These are phyloP conservation scores for Coemansia sp. DNA, from an alignment of 192 early-diverging fungal species.

Conservation along the genomic window DNA sequence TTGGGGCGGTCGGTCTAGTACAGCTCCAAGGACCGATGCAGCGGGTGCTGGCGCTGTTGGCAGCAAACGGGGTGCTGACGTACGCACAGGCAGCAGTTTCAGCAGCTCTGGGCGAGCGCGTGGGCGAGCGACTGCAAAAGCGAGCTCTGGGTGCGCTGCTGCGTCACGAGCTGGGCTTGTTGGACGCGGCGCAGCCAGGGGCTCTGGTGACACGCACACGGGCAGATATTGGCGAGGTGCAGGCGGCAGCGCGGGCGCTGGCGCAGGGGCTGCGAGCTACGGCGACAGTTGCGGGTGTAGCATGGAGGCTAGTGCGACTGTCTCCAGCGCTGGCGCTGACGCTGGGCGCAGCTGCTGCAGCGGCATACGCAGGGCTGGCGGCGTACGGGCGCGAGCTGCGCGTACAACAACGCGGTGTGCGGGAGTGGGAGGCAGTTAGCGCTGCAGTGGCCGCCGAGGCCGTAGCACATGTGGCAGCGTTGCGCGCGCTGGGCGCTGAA, in stretches of 20 bases:
- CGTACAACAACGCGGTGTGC: constrained; percentile 40
- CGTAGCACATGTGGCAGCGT: constrained; percentile 60
- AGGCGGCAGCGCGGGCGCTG: constrained; percentile 60
- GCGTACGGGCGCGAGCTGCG: constrained; percentile 61
- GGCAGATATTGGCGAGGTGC: constrained; percentile 61
- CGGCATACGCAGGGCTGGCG: constrained; percentile 53
- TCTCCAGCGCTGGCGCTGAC: constrained; percentile 59
- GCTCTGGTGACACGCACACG: constrained; percentile 58
- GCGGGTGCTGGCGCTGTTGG: constrained; percentile 57
- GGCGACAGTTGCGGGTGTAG: constrained; percentile 58
- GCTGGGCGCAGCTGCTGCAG: constrained; percentile 56
- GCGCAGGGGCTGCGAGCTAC: constrained; percentile 61
- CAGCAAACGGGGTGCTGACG: constrained; percentile 61
- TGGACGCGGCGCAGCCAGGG: constrained; percentile 58
- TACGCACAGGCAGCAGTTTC: constrained; percentile 65
- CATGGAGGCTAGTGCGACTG: constrained; percentile 56
- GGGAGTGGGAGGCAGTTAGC: constrained; percentile 53
- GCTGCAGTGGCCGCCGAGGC: constrained; percentile 61
- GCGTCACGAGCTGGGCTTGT: constrained; percentile 63
- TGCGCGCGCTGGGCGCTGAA: constrained; percentile 63
- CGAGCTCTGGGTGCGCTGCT: constrained; percentile 57
- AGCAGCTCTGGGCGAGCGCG: constrained; percentile 60
- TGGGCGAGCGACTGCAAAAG: constrained; percentile 56
- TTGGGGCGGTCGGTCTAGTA: constrained; percentile 51
- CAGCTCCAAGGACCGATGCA: constrained; percentile 52